These are phyloP conservation scores for Trebouxia sp. DNA, from an alignment of 139 green algal species.

Conservation along the genomic window DNA sequence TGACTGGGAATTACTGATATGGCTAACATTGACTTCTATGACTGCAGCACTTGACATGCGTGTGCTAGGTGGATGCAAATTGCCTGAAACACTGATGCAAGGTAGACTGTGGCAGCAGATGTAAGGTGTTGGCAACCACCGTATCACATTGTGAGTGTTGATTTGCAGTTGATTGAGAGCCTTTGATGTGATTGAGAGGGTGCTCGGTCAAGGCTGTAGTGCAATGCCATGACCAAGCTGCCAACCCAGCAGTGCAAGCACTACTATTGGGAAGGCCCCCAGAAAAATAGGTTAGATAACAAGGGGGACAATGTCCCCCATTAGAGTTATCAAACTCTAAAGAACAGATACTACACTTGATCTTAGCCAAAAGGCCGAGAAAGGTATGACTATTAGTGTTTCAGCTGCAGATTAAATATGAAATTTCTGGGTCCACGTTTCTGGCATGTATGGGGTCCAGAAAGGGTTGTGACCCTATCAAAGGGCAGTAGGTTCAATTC, in stretches of 20 bases:
- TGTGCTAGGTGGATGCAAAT: too few relatives aligned
- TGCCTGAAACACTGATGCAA: too few relatives aligned
- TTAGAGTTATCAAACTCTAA: constrained; percentile 31
- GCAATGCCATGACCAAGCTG: constrained; percentile 15
- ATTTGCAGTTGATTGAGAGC: too few relatives aligned
- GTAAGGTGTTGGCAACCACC: background rate
- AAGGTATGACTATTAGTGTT: background rate
- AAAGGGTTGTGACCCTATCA: too few relatives aligned
- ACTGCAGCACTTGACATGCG: too few relatives aligned
- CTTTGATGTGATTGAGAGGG: constrained; percentile 20
- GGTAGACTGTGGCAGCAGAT: too few relatives aligned
- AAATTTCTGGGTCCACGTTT: too few relatives aligned
- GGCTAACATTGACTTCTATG: too few relatives aligned
- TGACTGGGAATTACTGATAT: too few relatives aligned
- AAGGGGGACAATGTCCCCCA: constrained; percentile 26
- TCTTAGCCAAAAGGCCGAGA: constrained; percentile 29
- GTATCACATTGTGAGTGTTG: too few relatives aligned
- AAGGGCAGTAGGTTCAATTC: too few relatives aligned
- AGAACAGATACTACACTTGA: constrained; percentile 30
- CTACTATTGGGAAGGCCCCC: constrained; percentile 21
- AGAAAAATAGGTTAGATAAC: constrained; percentile 30
- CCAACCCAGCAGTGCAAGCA: constrained; percentile 22
- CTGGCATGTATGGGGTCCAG: background rate
- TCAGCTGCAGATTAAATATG: background rate
- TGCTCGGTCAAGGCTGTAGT: constrained; percentile 23